Evolutionary conservation across 495 filamentous ascomycete genomes (phyloP).

Genomic region (Cryomyces antarcticus): DNA sequence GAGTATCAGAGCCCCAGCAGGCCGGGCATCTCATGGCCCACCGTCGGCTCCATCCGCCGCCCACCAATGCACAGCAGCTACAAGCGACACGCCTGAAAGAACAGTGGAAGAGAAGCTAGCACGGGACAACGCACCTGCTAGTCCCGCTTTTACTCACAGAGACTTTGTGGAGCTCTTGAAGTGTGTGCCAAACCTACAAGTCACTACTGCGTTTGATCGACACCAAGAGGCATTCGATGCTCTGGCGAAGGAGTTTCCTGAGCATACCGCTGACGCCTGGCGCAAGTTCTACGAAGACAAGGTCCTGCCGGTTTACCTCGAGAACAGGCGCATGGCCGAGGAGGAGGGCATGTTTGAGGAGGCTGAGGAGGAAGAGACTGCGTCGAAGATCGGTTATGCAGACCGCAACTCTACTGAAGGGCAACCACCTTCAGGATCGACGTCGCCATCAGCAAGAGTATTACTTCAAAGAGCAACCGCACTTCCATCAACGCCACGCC

Average conservation of each 20-base stretch:
- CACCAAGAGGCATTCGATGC: constrained; percentile 4
- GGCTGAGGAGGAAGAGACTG: neutral
- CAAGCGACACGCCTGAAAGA: too few relatives aligned
- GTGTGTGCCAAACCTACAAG: constrained; percentile 4
- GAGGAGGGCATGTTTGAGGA: neutral
- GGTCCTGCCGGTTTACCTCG: constrained; percentile 4
- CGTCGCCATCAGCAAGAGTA: neutral
- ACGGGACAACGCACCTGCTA: too few relatives aligned
- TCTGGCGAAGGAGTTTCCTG: constrained; percentile 2
- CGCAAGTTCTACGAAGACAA: constrained; percentile 4
- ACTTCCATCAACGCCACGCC: neutral
- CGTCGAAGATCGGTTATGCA: neutral
- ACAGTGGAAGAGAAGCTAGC: too few relatives aligned
- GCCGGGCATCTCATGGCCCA: neutral
- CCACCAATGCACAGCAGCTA: too few relatives aligned
- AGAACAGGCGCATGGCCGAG: neutral
- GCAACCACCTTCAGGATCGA: neutral
- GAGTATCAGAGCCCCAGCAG: constrained; percentile 21
- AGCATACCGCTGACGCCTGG: constrained; percentile 7
- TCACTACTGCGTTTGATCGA: neutral
- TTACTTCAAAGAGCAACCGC: neutral
- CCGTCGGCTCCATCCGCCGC: neutral
- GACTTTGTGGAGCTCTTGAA: constrained; percentile 4
- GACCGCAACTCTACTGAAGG: neutral
- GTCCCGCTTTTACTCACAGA: neutral